Base-by-base conservation (phyloP, 345 rosid genomes). In the Luvunga scandens region DNA sequence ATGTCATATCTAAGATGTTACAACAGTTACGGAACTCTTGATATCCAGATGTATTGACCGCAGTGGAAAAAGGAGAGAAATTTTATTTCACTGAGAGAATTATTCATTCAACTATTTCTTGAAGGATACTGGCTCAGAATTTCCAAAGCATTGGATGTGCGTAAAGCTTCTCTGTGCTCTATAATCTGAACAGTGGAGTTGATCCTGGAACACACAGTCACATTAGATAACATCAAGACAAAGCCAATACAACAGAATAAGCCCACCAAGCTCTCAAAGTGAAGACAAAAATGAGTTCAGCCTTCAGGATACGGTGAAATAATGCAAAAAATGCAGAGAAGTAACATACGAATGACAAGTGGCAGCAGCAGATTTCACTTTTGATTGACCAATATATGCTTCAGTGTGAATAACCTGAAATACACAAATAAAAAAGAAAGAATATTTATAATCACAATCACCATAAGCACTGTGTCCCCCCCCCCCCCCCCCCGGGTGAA, bases 351-450 rank as follows among this genome's bases (percentile, higher is more conserved):
- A 85, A 77, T 83, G 91, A 84, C 99, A 96, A 81, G 98, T 87
- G 75, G 91, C 88, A 53, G 97, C 95, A 42, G 98, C 97, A 74
- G 98, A 96, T 84, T 91, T 92, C 71, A 92, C 99, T 89, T 94
- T 96, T 19, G 91, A 87, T 75, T 87, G 91, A 68, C 99, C 99
- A 75, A 96, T 94, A 82, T 79, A 94, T 61, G 90, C 90, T 89
- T 96, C 99, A 1, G 94, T 94, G 82, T 96, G 99, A 87, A 96
- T 96, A 78, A 96, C 85, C 99, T 94, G 86, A 55, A 78, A n/a
- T 7, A 27, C 53, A 36, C 6, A 36, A 61, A 75, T 24, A 22
- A 62, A 50, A 30, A 42, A 36, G 13, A 16, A 48, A 22, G 16
- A 69, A 64, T 62, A 33, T 13, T 65, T 42, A 33, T 27, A 45